Base-by-base conservation (phyloP, 495 filamentous ascomycete genomes). In the Xylaria cubensis region DNA sequence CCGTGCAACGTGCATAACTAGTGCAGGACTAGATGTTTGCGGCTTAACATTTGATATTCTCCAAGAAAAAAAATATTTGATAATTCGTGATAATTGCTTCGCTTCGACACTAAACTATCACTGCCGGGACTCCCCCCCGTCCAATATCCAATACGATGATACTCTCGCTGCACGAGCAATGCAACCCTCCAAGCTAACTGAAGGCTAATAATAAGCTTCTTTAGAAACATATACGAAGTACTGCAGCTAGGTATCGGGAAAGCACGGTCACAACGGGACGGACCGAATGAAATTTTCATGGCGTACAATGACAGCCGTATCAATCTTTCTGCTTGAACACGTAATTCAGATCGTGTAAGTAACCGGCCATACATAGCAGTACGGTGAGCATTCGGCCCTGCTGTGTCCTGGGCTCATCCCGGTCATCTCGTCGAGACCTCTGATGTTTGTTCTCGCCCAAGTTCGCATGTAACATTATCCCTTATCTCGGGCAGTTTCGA, bases 241-340 rank as follows among this genome's bases (percentile, higher is more conserved):
- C 64, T 67, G 48, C 64, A 65, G 41, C 63, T 29, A n/a, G n/a
- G n/a, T n/a, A 24, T 19, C 29, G 5, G 34, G 58, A 61, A n/a
- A 21, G 32, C 17, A 61, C 9, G 9, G 39, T 42, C 39, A 42
- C 10, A 42, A 42, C 39, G 39, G 39, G 39, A 42, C 39, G 39
- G 39, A 42, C 39, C 39, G 39, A 42, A 42, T 42, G 12, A 42
- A 42, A 42, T 12, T 42, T 42, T 42, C 39, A 42, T 42, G 10
- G 39, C 39, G 39, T 42, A 42, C 39, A 42, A 42, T 42, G 13
- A 42, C 39, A 42, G 39, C 39, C 39, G 39, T 42, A 13, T 42
- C 9, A 42, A 42, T 42, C 39, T 42, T 42, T 9, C 39, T 42
- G 12, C 12, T 42, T 42, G 12, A 42, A 42, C 39, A 42, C 39